Base-by-base conservation (phyloP, 148 eudicot species). In the Nepenthes mirabilis region DNA sequence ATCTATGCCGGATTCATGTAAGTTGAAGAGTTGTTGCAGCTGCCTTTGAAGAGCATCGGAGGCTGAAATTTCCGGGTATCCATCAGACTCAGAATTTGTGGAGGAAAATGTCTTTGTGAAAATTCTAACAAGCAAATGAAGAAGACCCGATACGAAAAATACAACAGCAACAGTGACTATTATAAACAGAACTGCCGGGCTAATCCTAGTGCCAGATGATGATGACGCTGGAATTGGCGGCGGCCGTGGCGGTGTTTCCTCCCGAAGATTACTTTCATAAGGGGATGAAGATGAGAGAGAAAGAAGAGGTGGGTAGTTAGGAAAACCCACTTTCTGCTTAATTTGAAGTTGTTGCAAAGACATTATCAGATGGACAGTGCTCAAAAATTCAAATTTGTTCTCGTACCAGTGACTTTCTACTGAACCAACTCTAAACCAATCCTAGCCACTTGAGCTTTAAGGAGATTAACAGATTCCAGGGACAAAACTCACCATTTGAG, bases 1-100 rank as follows among this genome's bases (percentile, higher is more conserved):
- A 62, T 83, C 88, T 33, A 83, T 63, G 47, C 88, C 88, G 1
- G 82, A 74, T 52, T 83, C 88, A 65, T 83, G 82, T 9, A 68
- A 40, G 55, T 67, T 53, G 36, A 74, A 77, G 43, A 74, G 75
- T 47, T 71, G 79, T 40, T 74, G 79, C n/a, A 74, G 66, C 61
- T 73, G 77, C 52, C 75, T 69, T 45, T 73, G 78, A 43, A 70
- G 63, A 34, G 75, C 68, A 53, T 78, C 79, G 76, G 68, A 11
- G 6, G 10, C 60, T 55, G 68, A 34, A 6, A 43, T 55, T 33
- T 54, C 53, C 11, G 68, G 68, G 53, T 64, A 34, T 33, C 57
- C 13, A 54, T 23, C 23, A 8, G 57, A 54, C 5, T 11, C 8
- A 54, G 36, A 54, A 23, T 14, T 33, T 54, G 33, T 4, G 3